A percentile compares a stretch with the other conserved stretches of the same genome.
Conservation (phyloP, 805 yeast species). For the Metschnikowia lochheadii region DNA sequence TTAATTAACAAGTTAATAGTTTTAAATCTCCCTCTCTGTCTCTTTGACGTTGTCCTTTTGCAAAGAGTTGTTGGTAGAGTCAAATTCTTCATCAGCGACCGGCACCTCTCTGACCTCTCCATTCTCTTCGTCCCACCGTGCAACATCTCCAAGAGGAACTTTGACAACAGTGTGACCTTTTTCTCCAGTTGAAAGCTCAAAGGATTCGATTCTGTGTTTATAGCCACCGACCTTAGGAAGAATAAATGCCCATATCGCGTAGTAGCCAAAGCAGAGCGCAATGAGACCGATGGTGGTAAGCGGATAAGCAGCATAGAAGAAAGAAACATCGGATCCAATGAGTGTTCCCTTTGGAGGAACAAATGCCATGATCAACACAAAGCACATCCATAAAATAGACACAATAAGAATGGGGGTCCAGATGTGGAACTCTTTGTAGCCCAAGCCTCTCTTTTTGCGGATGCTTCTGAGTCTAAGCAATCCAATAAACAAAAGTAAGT, state of each 20-base stretch:
- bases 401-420: conserved; percentile 28
- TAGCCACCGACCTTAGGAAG: conserved; percentile 32
- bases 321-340: conserved; percentile 39
- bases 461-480: conserved; percentile 25
- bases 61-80: background rate
- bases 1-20: background rate
- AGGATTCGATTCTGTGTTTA: conserved; percentile 27
- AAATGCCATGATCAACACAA: conserved; percentile 40
- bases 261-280: conserved; percentile 29
- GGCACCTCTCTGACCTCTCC: conserved; percentile 11
- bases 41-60: background rate
- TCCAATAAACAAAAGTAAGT: conserved; percentile 24
- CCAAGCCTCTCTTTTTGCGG: conserved; percentile 22
- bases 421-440: conserved; percentile 15
- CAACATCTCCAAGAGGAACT: conserved; percentile 27
- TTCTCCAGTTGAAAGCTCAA: conserved; percentile 35
- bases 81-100: background rate
- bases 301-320: conserved; percentile 43
- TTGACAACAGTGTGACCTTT: conserved; percentile 37
- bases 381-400: conserved; percentile 29
- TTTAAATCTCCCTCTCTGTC: background rate
- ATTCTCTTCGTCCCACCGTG: conserved; percentile 29
- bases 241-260: conserved; percentile 32
- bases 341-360: conserved; percentile 41
- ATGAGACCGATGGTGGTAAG: conserved; percentile 34